Evolutionary conservation across 345 rosid genomes (phyloP).

Genomic region (Citrus australasica): DNA sequence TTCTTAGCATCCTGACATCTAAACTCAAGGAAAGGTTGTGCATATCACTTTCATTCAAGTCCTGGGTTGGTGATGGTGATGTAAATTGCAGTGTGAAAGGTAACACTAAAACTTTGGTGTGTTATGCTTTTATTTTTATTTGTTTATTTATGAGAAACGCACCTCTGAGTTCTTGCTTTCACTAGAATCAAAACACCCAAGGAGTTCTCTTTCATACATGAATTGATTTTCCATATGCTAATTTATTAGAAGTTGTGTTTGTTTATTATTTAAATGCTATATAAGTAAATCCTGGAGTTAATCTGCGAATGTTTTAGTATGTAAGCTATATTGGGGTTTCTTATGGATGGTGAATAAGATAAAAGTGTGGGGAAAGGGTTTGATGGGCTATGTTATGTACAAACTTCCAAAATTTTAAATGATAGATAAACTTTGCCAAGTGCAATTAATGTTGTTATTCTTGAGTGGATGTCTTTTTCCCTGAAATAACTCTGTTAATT

Average conservation of each 20-base stretch:
- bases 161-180: not conserved
- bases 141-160: not conserved
- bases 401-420: not conserved
- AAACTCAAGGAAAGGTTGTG: conserved; percentile 53
- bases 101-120: conserved; percentile 19
- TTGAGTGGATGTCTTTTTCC: not conserved
- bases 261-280: not conserved
- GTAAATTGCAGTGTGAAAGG: conserved; percentile 55
- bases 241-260: not conserved
- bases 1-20: conserved; percentile 61
- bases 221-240: conserved; percentile 3
- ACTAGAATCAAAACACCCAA: not conserved
- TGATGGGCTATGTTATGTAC: not conserved
- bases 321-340: not conserved
- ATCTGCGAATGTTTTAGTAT: not conserved
- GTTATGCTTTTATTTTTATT: not conserved
- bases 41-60: conserved; percentile 49
- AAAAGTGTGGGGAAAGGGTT: not conserved
- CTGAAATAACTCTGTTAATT: not conserved
- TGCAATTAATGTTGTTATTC: not conserved
- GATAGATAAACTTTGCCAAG: not conserved
- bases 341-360: not conserved
- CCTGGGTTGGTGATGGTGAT: conserved; percentile 52
- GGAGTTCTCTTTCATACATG: not conserved
- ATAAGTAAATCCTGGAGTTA: not conserved